Percentiles rank a stretch among this genome's conserved stretches.
Evolutionary conservation across 257 asterid genomes (phyloP).

Genomic region (Capsicum baccatum): DNA sequence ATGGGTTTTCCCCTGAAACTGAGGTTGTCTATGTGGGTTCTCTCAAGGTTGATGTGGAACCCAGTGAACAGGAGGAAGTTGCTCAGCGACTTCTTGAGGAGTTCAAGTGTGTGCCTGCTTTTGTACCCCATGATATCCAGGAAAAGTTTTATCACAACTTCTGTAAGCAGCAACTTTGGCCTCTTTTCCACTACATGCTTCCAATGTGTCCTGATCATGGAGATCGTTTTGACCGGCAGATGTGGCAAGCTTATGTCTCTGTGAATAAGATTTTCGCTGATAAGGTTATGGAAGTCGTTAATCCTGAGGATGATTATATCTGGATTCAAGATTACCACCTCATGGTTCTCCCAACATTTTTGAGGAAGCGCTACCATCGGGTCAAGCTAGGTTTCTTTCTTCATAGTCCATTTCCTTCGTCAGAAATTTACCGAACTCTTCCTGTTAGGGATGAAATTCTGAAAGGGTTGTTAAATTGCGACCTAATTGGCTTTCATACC

Average conservation of each 20-base stretch:
- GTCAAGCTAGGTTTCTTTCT: conserved; percentile 89
- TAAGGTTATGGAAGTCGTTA: conserved; percentile 80
- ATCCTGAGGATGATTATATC: conserved; percentile 82
- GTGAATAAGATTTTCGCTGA: conserved; percentile 87
- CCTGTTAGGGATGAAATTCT: conserved; percentile 90
- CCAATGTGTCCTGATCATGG: conserved; percentile 93
- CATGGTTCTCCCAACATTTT: conserved; percentile 87
- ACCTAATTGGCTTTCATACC: conserved; percentile 87
- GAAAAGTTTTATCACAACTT: conserved; percentile 77
- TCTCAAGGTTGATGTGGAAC: conserved; percentile 77
- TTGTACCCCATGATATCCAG: conserved; percentile 73
- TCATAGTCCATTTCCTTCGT: conserved; percentile 95
- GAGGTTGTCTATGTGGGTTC: conserved; percentile 86
- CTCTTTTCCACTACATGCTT: conserved; percentile 94
- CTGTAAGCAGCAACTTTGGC: conserved; percentile 94
- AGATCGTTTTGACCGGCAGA: conserved; percentile 81
- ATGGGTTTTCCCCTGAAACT: conserved; percentile 76
- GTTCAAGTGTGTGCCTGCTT: conserved; percentile 86
- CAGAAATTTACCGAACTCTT: conserved; percentile 87
- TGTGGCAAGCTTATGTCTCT: conserved; percentile 87
- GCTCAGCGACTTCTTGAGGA: conserved; percentile 75
- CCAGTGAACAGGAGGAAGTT: conserved; percentile 80
- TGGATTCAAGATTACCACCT: conserved; percentile 97
- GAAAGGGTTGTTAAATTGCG: conserved; percentile 76
- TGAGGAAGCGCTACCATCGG: conserved; percentile 82